These are phyloP conservation scores for Heterobasidion parviporum DNA, from an alignment of 1,284 basidiomycete species.

Conservation along the genomic window DNA sequence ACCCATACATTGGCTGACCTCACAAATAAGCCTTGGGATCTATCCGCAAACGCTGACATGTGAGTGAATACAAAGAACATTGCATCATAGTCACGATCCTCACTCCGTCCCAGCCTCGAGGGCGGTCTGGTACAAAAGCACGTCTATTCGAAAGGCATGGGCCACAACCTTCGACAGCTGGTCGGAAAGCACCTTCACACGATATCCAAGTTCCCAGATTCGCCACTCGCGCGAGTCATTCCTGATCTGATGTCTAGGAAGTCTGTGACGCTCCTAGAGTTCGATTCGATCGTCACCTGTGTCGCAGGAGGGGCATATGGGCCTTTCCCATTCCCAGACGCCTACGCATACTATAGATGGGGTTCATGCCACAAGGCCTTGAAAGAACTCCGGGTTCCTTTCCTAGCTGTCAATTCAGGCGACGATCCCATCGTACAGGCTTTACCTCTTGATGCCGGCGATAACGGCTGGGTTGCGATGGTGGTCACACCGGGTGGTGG, in stretches of 20 bases:
- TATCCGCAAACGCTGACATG: slow-evolving; percentile 52
- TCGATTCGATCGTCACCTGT: slow-evolving; percentile 64
- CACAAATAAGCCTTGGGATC: slow-evolving; percentile 64
- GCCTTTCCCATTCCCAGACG: slow-evolving; percentile 72
- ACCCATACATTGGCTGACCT: not conserved
- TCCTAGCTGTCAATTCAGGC: slow-evolving; percentile 79
- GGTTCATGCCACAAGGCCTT: slow-evolving; percentile 50
- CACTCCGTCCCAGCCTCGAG: slow-evolving; percentile 42
- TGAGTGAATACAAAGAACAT: slow-evolving; percentile 19
- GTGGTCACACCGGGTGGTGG: slow-evolving; percentile 78
- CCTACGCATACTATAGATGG: slow-evolving; percentile 79
- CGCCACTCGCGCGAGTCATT: slow-evolving; percentile 40
- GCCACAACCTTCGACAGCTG: slow-evolving; percentile 64
- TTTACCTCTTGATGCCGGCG: slow-evolving; percentile 50
- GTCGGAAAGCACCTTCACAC: slow-evolving; percentile 52
- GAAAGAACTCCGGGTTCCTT: slow-evolving; percentile 53
- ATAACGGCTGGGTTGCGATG: slow-evolving; percentile 61
- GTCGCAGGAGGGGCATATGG: slow-evolving; percentile 74
- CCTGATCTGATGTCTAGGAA: slow-evolving; percentile 28
- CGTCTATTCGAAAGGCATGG: slow-evolving; percentile 83
- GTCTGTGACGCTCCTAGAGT: slow-evolving; percentile 47
- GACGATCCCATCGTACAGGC: slow-evolving; percentile 86
- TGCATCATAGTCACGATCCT: not conserved
- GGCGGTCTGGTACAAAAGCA: slow-evolving; percentile 56
- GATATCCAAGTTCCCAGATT: slow-evolving; percentile 42